Base-by-base conservation (phyloP, 306 rosid genomes). In the Malus orientalis region DNA sequence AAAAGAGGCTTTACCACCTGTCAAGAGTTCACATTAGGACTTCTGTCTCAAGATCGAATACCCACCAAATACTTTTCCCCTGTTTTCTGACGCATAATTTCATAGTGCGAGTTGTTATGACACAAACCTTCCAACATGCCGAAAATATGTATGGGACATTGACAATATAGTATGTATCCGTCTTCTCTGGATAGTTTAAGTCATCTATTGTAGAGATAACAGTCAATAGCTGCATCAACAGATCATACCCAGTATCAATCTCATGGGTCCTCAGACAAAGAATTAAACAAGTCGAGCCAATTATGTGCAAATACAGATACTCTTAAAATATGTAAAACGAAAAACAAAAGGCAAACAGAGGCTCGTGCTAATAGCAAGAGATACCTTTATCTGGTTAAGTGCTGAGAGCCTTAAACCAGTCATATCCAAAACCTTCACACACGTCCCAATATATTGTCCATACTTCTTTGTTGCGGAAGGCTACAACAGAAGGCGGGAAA, bases 61-160 rank as follows among this genome's bases (percentile, higher is more conserved):
- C 29, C 59, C 5, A 57, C 74, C 36, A 40, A 74, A 29, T 16
- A 32, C 55, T 44, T 68, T 25, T 45, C 9, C 18, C 19, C 36
- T 42, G 19, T 16, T 27, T 16, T 25, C 58, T n/a, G 23, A 20
- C 3, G 19, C 25, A 3, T 42, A n/a, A 58, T 73, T 60, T 29
- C 30, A 12, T 29, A 29, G 22, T 45, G 22, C 3, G 8, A 47
- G 22, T 25, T 44, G 38, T 33, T 36, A 49, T 1, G 20, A 53
- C 73, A 83, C 92, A 78, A 85, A 96, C 99, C 99, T 88, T 96
- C 99, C 99, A 96, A 81, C 99, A 96, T 58, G 99, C 98, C 0
- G 98, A 89, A 91, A 96, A 96, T 78, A 96, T 84, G 72, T 89
- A 91, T 2, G 99, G 99, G 29, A 71, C 91, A 69, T 96, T 96